Conservation (phyloP, 306 rosid genomes). For the Delonix regia region DNA sequence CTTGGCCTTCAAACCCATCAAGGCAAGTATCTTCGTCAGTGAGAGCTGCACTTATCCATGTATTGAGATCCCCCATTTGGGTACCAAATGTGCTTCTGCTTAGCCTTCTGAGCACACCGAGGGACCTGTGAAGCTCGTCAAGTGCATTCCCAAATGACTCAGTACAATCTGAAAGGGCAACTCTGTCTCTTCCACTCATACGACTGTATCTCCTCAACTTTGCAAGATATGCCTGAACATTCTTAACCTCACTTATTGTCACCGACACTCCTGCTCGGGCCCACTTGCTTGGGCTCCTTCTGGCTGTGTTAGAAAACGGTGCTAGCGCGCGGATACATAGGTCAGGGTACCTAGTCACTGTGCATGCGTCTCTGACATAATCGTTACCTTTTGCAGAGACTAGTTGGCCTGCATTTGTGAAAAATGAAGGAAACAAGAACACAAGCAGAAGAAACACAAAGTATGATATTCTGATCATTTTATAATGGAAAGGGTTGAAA, state of each 20-base stretch:
- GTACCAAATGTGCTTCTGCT: constrained; percentile 56
- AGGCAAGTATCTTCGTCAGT: constrained; percentile 62
- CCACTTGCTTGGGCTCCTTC: constrained; percentile 64
- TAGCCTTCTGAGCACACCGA: constrained; percentile 55
- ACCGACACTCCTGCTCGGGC: constrained; percentile 76
- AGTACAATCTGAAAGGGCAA: constrained; percentile 63
- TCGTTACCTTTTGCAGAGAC: constrained; percentile 37
- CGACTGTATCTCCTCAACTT: constrained; percentile 30
- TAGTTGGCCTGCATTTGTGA: constrained; percentile 17
- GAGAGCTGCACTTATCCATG: constrained; percentile 81
- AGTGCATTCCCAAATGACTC: constrained; percentile 52
- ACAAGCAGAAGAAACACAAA: constrained; percentile 25
- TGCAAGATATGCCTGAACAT: constrained; percentile 34
- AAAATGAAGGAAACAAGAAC: constrained; percentile 33
- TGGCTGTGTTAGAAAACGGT: constrained; percentile 52
- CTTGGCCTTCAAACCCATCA: constrained; percentile 56
- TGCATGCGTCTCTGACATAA: constrained; percentile 63
- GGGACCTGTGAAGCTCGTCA: constrained; percentile 64
- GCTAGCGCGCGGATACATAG: constrained; percentile 57
- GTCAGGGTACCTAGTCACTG: constrained; percentile 52
- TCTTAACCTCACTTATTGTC: constrained; percentile 52
- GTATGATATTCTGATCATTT: constrained; percentile 28
- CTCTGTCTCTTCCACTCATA: constrained; percentile 39
- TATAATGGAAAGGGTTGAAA: constrained; percentile 11
- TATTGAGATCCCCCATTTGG: constrained; percentile 58